Evolutionary conservation across 2,329 filamentous ascomycete genomes (phyloP).

Genomic region (Fusarium domesticum): DNA sequence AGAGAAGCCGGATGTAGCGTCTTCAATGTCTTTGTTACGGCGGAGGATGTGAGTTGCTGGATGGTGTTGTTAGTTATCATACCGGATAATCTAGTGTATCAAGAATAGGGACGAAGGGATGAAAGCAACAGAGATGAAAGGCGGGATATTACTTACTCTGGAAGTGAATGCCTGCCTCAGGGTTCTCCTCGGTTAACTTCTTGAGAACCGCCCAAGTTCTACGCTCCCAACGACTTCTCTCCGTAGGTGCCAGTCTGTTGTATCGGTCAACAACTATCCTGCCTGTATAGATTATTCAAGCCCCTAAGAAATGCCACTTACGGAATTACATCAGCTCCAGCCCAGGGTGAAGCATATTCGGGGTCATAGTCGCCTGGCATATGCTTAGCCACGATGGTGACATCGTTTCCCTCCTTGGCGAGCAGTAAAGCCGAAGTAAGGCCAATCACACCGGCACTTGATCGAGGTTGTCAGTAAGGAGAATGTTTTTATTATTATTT

Average conservation of each 20-base stretch:
- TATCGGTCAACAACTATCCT: neutral
- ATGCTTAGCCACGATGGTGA: conserved; percentile 77
- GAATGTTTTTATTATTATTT: no score
- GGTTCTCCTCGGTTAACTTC: conserved; percentile 57
- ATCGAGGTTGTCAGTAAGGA: neutral
- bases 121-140: neutral
- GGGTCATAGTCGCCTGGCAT: conserved; percentile 91
- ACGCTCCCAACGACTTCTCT: conserved; percentile 53
- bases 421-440: conserved; percentile 48
- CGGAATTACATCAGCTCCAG: conserved; percentile 76
- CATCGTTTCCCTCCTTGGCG: conserved; percentile 39
- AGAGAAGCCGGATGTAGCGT: conserved; percentile 39
- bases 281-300: neutral
- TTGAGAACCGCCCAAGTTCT: conserved; percentile 62
- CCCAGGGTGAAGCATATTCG: conserved; percentile 86
- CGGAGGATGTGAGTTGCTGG: conserved; percentile 48
- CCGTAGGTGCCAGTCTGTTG: conserved; percentile 40
- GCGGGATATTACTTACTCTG: conserved; percentile 48
- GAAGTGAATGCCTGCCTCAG: conserved; percentile 76
- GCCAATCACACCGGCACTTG: conserved; percentile 47
- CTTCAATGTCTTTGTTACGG: conserved; percentile 59
- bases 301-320: conserved; percentile 37
- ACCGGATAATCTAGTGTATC: no score
- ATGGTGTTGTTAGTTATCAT: neutral
- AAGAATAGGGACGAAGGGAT: no score